These are phyloP conservation scores for Colletotrichum eleusines DNA, from an alignment of 2,329 filamentous ascomycete species.

Conservation along the genomic window DNA sequence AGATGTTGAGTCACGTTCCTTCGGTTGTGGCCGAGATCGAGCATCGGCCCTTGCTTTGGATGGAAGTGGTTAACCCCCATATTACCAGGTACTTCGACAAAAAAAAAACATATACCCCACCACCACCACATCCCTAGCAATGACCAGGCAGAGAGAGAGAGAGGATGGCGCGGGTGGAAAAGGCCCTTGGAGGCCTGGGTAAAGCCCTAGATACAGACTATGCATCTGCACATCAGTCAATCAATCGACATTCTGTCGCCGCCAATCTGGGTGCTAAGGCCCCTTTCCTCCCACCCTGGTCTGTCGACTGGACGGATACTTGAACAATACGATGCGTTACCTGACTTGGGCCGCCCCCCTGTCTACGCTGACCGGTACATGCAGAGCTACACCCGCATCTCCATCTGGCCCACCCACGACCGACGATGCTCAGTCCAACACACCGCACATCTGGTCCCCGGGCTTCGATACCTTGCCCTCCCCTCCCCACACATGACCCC, in stretches of 20 bases:
- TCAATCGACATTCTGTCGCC: constrained; percentile 31
- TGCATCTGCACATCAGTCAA: constrained; percentile 37
- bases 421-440: constrained; percentile 39
- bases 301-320: constrained; percentile 35
- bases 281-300: constrained; percentile 22
- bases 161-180: background rate
- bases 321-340: constrained; percentile 41
- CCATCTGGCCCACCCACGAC: constrained; percentile 26
- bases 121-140: background rate
- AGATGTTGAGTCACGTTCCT: constrained; percentile 5
- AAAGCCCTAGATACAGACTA: constrained; percentile 23
- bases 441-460: constrained; percentile 42
- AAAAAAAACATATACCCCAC: background rate
- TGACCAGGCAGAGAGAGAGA: background rate
- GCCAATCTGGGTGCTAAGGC: constrained; percentile 36
- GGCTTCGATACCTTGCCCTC: constrained; percentile 12
- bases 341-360: constrained; percentile 25
- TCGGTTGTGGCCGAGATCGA: background rate
- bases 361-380: constrained; percentile 39
- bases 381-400: constrained; percentile 34
- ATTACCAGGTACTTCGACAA: constrained; percentile 10
- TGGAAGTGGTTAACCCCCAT: background rate
- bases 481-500: constrained; percentile 25
- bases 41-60: background rate
- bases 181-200: background rate